A percentile compares a stretch with the other conserved stretches of the same genome.
phyloP scores from a whole-genome alignment of 2,329 filamentous ascomycete species.

The Penicillium polonicum region DNA sequence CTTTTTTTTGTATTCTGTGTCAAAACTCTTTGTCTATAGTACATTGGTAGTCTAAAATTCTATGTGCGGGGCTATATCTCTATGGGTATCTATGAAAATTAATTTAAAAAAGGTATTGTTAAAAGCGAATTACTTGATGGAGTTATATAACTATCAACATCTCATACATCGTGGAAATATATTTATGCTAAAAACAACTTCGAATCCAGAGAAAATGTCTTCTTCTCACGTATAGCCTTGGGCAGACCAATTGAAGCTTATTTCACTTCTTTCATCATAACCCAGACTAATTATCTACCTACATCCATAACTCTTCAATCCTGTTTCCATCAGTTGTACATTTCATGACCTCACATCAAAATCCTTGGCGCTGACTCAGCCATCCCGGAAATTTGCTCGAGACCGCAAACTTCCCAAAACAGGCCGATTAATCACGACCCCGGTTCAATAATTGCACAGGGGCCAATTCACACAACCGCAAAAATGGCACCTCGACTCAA shows the following conservation, averaged over 20 bases:
- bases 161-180: background rate
- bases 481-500: slow-evolving; percentile 58
- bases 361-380: slow-evolving; percentile 22
- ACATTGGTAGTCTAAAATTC: background rate
- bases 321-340: background rate
- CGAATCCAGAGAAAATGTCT: background rate
- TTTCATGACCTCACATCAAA: slow-evolving; percentile 7
- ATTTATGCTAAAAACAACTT: background rate
- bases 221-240: no score
- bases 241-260: background rate
- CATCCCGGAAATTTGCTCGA: slow-evolving; percentile 21
- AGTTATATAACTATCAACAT: background rate
- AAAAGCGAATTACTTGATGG: background rate
- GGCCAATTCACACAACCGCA: slow-evolving; percentile 9
- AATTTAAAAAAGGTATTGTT: background rate
- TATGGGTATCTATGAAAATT: background rate
- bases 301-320: background rate
- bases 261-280: background rate
- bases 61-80: background rate
- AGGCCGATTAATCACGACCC: slow-evolving; percentile 14
- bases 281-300: background rate
- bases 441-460: slow-evolving; percentile 2
- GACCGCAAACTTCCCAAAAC: slow-evolving; percentile 12
- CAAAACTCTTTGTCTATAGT: slow-evolving; percentile 1
- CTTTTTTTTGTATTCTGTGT: background rate